phyloP scores from a whole-genome alignment of 768 basidiomycete species.

The Lanmaoa rubissima region DNA sequence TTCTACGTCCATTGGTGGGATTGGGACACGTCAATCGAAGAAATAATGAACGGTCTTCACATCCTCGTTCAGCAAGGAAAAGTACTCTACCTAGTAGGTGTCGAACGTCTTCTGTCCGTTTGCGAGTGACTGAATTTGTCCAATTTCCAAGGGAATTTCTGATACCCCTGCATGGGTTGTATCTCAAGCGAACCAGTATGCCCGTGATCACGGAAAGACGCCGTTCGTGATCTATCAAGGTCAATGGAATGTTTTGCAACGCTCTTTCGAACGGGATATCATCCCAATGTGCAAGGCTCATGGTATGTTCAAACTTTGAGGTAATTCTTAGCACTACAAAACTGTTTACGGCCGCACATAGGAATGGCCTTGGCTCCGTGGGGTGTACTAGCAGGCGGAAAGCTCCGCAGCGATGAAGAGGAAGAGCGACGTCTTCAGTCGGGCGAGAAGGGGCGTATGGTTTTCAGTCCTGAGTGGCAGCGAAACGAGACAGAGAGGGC shows the following conservation, averaged over 20 bases:
- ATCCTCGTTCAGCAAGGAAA: slow-evolving; percentile 42
- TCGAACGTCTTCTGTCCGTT: no score
- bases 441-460: slow-evolving; percentile 40
- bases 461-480: slow-evolving; percentile 27
- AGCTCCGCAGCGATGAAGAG: slow-evolving; percentile 31
- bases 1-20: slow-evolving; percentile 56
- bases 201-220: slow-evolving; percentile 44
- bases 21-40: slow-evolving; percentile 41
- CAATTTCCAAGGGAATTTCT: slow-evolving; percentile 10
- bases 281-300: slow-evolving; percentile 35
- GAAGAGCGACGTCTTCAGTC: slow-evolving; percentile 24
- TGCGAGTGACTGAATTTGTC: no score
- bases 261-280: slow-evolving; percentile 54
- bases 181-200: slow-evolving; percentile 48
- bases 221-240: slow-evolving; percentile 57
- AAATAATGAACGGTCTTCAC: slow-evolving; percentile 46
- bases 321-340: background rate
- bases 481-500: slow-evolving; percentile 34
- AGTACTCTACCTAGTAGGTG: slow-evolving; percentile 38
- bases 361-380: slow-evolving; percentile 36
- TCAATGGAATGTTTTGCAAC: slow-evolving; percentile 39
- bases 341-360: background rate
- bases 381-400: slow-evolving; percentile 32
- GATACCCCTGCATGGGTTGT: slow-evolving; percentile 52
- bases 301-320: slow-evolving; percentile 26